phyloP scores from a whole-genome alignment of 2,329 filamentous ascomycete species.

The Scedosporium aurantiacum region DNA sequence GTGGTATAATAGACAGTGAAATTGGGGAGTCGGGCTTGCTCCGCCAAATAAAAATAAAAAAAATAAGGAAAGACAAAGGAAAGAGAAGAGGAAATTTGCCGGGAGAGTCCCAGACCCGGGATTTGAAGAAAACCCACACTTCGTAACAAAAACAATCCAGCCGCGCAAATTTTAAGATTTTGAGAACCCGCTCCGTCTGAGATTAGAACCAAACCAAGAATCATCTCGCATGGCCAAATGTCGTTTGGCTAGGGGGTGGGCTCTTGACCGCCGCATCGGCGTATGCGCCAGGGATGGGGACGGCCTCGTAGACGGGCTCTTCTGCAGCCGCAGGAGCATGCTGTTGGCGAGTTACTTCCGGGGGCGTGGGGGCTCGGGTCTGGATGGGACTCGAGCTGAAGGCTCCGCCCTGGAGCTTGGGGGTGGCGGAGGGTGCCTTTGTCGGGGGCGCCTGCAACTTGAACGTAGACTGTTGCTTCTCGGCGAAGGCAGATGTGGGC shows the following conservation, averaged over 20 bases:
- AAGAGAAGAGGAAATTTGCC: background rate
- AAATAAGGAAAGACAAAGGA: background rate
- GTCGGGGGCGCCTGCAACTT: conserved; percentile 75
- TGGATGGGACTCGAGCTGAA: conserved; percentile 43
- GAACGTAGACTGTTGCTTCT: conserved; percentile 52
- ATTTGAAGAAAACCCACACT: too few species aligned
- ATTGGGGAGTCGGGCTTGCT: background rate
- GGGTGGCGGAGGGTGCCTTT: conserved; percentile 68
- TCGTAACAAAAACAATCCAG: too few species aligned
- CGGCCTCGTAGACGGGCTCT: conserved; percentile 73
- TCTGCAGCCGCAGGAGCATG: conserved; percentile 63
- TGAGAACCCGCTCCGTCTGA: background rate
- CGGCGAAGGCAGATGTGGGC: conserved; percentile 49
- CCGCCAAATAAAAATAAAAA: background rate
- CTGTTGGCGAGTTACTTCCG: conserved; percentile 40
- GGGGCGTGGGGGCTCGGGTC: conserved; percentile 21
- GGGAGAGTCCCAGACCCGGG: too few species aligned
- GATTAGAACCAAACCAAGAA: background rate
- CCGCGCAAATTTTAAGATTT: background rate
- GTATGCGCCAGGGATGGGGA: conserved; percentile 85
- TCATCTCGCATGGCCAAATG: conserved; percentile 26
- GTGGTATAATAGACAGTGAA: background rate
- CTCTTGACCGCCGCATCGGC: conserved; percentile 42
- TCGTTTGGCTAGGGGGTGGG: conserved; percentile 33
- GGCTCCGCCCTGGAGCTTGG: conserved; percentile 50